Evolutionary conservation across 2,329 filamentous ascomycete genomes (phyloP).

Genomic region (Didymella exigua): DNA sequence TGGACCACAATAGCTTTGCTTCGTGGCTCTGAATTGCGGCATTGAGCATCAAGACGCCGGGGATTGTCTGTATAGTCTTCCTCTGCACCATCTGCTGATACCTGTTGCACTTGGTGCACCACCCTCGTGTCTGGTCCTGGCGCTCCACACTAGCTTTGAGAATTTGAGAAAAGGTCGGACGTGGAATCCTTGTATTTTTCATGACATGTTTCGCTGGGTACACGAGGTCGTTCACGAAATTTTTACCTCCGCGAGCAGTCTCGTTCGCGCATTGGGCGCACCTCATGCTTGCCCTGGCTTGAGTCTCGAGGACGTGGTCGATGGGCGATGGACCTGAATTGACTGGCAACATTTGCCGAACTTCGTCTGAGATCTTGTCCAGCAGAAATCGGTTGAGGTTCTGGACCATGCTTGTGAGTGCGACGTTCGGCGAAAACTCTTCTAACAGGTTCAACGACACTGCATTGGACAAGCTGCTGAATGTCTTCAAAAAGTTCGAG

Average conservation of each 20-base stretch:
- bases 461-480: slow-evolving; percentile 82
- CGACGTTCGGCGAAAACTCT: slow-evolving; percentile 74
- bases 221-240: slow-evolving; percentile 82
- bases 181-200: slow-evolving; percentile 61
- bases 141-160: slow-evolving; percentile 92
- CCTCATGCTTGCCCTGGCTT: slow-evolving; percentile 73
- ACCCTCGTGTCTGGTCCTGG: slow-evolving; percentile 86
- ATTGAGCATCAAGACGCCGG: slow-evolving; percentile 87
- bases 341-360: slow-evolving; percentile 67
- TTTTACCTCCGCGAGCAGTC: slow-evolving; percentile 77
- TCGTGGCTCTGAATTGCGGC: slow-evolving; percentile 74
- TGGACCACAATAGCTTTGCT: slow-evolving; percentile 82
- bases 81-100: slow-evolving; percentile 88
- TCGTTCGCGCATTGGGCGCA: slow-evolving; percentile 90
- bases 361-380: slow-evolving; percentile 79
- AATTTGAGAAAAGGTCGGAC: slow-evolving; percentile 78
- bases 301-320: slow-evolving; percentile 75
- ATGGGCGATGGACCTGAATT: slow-evolving; percentile 62
- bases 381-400: slow-evolving; percentile 83
- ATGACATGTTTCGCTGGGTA: slow-evolving; percentile 70
- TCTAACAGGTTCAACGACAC: slow-evolving; percentile 80
- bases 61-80: slow-evolving; percentile 81
- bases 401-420: slow-evolving; percentile 83
- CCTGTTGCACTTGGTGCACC: slow-evolving; percentile 88
- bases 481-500: slow-evolving; percentile 88